Conservation (phyloP, 345 rosid genomes). For the Kernera saxatilis region DNA sequence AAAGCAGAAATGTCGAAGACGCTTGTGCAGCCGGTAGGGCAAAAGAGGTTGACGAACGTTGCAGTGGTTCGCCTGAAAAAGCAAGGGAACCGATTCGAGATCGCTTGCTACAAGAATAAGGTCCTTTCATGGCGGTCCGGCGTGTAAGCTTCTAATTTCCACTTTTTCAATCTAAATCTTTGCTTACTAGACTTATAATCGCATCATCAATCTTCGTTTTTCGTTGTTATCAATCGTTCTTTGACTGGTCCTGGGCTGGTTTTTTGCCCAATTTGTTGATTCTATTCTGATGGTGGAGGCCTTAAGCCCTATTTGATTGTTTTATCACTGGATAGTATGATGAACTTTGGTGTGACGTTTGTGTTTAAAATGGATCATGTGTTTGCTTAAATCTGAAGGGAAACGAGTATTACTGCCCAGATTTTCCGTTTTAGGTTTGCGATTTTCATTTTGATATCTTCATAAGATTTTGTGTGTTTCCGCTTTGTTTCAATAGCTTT, state of each 20-base stretch:
- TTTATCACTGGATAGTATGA: neutral
- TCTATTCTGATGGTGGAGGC: neutral
- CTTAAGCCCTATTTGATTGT: neutral
- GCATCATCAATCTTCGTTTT: neutral
- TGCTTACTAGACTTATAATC: neutral
- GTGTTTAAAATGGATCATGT: neutral
- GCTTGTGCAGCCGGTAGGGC: slow-evolving; percentile 83
- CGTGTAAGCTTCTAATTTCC: slow-evolving; percentile 48
- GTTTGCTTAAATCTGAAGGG: neutral
- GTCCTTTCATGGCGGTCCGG: slow-evolving; percentile 99
- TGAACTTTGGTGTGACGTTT: neutral
- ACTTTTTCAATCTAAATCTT: neutral
- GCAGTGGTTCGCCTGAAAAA: slow-evolving; percentile 92
- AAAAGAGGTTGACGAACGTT: slow-evolving; percentile 91
- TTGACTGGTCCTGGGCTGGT: neutral
- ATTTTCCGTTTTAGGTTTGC: neutral
- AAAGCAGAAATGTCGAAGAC: slow-evolving; percentile 77
- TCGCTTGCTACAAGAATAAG: slow-evolving; percentile 96
- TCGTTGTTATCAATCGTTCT: neutral
- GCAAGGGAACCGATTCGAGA: slow-evolving; percentile 87
- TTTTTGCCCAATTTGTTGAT: neutral
- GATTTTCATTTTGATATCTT: neutral
- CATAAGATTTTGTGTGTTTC: neutral
- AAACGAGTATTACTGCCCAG: neutral
- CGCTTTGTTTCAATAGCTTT: neutral